Evolutionary conservation across 345 rosid genomes (phyloP).

Genomic region (Barbarea vulgaris): DNA sequence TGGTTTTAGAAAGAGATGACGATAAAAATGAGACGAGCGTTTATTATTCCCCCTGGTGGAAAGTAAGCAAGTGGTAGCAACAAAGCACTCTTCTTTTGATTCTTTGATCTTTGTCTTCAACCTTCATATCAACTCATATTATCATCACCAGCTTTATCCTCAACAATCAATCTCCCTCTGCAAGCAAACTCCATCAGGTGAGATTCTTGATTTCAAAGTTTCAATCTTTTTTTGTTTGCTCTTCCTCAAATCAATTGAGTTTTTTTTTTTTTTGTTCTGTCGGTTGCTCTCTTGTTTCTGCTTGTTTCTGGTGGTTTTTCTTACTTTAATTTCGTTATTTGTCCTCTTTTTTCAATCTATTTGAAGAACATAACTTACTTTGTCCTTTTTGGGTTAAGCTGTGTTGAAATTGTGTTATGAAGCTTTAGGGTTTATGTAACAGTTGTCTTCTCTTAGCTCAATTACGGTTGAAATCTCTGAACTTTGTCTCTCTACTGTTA

Average conservation of each 20-base stretch:
- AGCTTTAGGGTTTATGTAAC: conserved; percentile 32
- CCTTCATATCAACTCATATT: neutral
- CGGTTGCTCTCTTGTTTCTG: conserved; percentile 14
- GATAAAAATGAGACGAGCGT: conserved; percentile 31
- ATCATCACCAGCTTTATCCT: neutral
- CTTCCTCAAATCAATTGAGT: neutral
- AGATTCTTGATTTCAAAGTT: conserved; percentile 31
- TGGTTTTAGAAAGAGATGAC: conserved; percentile 22
- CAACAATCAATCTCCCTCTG: conserved; percentile 4
- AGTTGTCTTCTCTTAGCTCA: conserved; percentile 9
- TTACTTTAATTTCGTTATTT: neutral
- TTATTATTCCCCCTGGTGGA: conserved; percentile 35
- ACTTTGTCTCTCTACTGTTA: neutral
- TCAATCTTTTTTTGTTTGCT: neutral
- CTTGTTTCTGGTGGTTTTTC: neutral
- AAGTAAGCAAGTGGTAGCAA: conserved; percentile 41
- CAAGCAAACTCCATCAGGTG: conserved; percentile 12
- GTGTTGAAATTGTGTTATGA: conserved; percentile 6
- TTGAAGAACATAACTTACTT: neutral
- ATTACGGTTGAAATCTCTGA: neutral
- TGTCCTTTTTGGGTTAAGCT: neutral
- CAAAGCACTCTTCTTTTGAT: conserved; percentile 39
- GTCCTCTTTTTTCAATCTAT: conserved; percentile 1
- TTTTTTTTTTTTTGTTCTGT: too few relatives aligned
- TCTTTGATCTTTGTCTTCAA: conserved; percentile 19